Percentiles rank a stretch among this genome's conserved stretches.
Conservation (phyloP, 305 asterid species). For the Lippia alba region DNA sequence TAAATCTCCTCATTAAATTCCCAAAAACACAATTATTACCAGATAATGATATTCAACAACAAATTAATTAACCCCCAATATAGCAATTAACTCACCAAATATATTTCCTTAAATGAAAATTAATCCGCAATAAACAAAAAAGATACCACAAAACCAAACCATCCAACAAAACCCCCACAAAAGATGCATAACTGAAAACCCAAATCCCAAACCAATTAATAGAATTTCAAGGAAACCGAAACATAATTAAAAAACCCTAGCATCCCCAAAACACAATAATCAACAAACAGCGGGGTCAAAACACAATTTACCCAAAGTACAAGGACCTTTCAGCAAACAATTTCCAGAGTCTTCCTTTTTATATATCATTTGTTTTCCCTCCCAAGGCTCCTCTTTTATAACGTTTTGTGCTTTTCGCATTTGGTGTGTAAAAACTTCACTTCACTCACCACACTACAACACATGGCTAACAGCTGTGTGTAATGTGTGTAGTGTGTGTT, state of each 20-base stretch:
- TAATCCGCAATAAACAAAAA: slow-evolving; percentile 8
- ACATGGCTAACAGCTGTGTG: slow-evolving; percentile 50
- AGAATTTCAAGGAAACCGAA: slow-evolving; percentile 40
- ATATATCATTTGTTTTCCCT: slow-evolving; percentile 32
- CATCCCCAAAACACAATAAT: neutral
- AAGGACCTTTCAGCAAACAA: slow-evolving; percentile 9
- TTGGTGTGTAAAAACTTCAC: slow-evolving; percentile 18
- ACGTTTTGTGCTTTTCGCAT: slow-evolving; percentile 23
- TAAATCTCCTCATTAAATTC: slow-evolving; percentile 17
- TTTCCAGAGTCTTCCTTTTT: slow-evolving; percentile 19
- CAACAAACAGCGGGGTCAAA: slow-evolving; percentile 22
- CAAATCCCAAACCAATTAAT: slow-evolving; percentile 31
- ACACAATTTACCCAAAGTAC: slow-evolving; percentile 18
- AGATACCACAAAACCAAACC: slow-evolving; percentile 15
- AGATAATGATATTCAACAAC: slow-evolving; percentile 21
- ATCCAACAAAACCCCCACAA: slow-evolving; percentile 16
- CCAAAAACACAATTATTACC: neutral
- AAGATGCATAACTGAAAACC: slow-evolving; percentile 39
- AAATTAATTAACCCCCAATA: slow-evolving; percentile 30
- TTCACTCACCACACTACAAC: slow-evolving; percentile 33
- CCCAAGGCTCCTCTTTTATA: slow-evolving; percentile 31
- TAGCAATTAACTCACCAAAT: slow-evolving; percentile 27
- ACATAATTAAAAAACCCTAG: too few relatives aligned
- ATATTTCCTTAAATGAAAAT: slow-evolving; percentile 35
- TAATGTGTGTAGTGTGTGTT: slow-evolving; percentile 36